Percentiles rank a stretch among this genome's conserved stretches.
Conservation (phyloP, 495 filamentous ascomycete species). For the Penicillium atrosanguineum region DNA sequence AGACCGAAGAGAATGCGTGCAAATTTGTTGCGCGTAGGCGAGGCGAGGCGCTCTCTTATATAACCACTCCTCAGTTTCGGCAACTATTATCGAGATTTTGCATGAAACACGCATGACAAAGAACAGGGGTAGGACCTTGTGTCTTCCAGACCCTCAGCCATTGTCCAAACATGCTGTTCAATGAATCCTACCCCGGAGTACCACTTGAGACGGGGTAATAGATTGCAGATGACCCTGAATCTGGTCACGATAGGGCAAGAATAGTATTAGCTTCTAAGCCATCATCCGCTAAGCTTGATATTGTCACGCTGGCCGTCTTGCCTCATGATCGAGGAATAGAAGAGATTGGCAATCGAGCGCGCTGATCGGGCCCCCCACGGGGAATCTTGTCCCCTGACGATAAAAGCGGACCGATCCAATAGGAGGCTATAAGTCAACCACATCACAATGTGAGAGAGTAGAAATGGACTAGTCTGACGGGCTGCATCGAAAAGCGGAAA, state of each 20-base stretch:
- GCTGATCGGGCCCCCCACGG: slow-evolving; percentile 26
- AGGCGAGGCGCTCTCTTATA: slow-evolving; percentile 12
- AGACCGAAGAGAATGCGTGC: background rate
- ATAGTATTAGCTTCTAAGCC: slow-evolving; percentile 1
- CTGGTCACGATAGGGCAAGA: slow-evolving; percentile 2
- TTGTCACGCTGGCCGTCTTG: slow-evolving; percentile 19
- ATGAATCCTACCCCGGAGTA: slow-evolving; percentile 21
- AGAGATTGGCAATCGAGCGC: slow-evolving; percentile 12
- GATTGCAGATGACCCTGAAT: slow-evolving; percentile 17
- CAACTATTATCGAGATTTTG: background rate
- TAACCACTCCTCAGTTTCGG: background rate
- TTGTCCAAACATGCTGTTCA: background rate
- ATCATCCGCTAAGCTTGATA: background rate
- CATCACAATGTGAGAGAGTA: slow-evolving; percentile 4
- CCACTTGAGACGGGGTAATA: slow-evolving; percentile 23
- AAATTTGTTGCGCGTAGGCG: background rate
- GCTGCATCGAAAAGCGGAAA: slow-evolving; percentile 13
- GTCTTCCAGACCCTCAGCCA: background rate
- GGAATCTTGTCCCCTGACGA: slow-evolving; percentile 15
- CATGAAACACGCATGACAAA: slow-evolving; percentile 7
- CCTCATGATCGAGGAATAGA: slow-evolving; percentile 20
- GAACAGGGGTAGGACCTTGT: slow-evolving; percentile 1
- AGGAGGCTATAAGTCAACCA: background rate
- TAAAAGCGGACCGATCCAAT: slow-evolving; percentile 7
- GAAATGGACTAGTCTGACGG: slow-evolving; percentile 14